These are phyloP conservation scores for Luffa aegyptiaca DNA, from an alignment of 306 rosid species.

Conservation along the genomic window DNA sequence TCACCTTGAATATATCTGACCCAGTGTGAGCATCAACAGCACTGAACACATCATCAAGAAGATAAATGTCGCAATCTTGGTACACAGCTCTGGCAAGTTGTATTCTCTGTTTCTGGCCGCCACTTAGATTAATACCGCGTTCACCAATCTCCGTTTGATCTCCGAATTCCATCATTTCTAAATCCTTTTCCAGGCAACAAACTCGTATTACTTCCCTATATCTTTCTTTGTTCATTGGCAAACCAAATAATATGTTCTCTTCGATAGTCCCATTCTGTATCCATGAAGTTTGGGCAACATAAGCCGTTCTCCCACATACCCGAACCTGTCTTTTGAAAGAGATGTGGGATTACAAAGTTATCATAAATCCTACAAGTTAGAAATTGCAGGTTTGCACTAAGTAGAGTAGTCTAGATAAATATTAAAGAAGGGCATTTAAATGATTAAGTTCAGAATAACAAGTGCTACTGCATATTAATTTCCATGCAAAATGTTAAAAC, in stretches of 20 bases:
- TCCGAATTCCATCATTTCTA: constrained; percentile 88
- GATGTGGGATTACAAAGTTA: not conserved
- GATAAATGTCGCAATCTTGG: constrained; percentile 80
- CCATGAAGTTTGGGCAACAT: constrained; percentile 97
- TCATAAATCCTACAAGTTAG: not conserved
- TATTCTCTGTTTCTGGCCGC: constrained; percentile 93
- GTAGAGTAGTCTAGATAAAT: not conserved
- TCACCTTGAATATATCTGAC: constrained; percentile 83
- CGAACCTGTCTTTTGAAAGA: constrained; percentile 41
- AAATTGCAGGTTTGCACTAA: not conserved
- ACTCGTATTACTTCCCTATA: constrained; percentile 60
- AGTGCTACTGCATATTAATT: not conserved
- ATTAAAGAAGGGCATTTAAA: not conserved
- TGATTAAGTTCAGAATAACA: not conserved
- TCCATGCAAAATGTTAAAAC: not conserved
- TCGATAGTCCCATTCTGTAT: constrained; percentile 91
- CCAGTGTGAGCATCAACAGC: constrained; percentile 99
- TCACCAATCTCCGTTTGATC: constrained; percentile 98
- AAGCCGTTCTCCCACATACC: constrained; percentile 80
- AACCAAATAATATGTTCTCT: constrained; percentile 76
- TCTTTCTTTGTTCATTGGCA: constrained; percentile 58
- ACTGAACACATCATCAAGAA: constrained; percentile 90
- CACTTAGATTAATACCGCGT: constrained; percentile 95
- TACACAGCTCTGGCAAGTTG: constrained; percentile 94
- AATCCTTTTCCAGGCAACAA: constrained; percentile 85